These are phyloP conservation scores for Leishmania braziliensis DNA, from an alignment of 208 protist species.

Conservation along the genomic window DNA sequence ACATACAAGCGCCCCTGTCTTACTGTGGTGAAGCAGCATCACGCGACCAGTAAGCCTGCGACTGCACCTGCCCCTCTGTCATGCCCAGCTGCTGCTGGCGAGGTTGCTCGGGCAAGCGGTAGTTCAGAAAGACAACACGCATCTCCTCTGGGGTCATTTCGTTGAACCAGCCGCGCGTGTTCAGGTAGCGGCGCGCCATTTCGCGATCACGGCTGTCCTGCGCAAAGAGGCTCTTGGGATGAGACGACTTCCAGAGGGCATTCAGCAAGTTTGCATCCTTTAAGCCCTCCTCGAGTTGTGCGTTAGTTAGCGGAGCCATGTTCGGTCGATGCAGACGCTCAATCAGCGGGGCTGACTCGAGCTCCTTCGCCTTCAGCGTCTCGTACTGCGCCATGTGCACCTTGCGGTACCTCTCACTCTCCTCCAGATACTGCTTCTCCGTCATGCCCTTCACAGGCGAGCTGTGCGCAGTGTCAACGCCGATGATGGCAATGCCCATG, in stretches of 20 bases:
- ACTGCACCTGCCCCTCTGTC: constrained; percentile 24
- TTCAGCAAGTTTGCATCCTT: constrained; percentile 79
- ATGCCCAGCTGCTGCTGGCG: constrained; percentile 44
- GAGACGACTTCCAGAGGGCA: constrained; percentile 72
- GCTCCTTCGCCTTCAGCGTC: constrained; percentile 63
- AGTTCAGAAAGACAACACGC: constrained; percentile 76
- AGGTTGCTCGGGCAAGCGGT: constrained; percentile 55
- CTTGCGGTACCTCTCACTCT: constrained; percentile 68
- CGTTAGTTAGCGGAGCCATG: constrained; percentile 54
- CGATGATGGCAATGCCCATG: constrained; percentile 90
- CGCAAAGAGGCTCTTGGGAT: constrained; percentile 62
- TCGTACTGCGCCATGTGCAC: constrained; percentile 82
- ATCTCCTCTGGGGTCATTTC: constrained; percentile 84
- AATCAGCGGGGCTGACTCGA: constrained; percentile 73
- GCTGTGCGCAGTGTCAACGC: constrained; percentile 73
- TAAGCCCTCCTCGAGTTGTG: constrained; percentile 79
- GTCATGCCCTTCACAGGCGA: constrained; percentile 83
- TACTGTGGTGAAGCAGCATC: constrained; percentile 6
- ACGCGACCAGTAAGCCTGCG: constrained; percentile 57
- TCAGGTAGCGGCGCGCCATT: constrained; percentile 71
- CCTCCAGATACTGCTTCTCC: constrained; percentile 71
- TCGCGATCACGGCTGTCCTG: constrained; percentile 50
- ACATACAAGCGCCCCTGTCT: background rate
- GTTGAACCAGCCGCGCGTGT: constrained; percentile 82
- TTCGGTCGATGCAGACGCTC: constrained; percentile 83